phyloP scores from a whole-genome alignment of 805 yeast genomes.

The Myxozyma neglecta region DNA sequence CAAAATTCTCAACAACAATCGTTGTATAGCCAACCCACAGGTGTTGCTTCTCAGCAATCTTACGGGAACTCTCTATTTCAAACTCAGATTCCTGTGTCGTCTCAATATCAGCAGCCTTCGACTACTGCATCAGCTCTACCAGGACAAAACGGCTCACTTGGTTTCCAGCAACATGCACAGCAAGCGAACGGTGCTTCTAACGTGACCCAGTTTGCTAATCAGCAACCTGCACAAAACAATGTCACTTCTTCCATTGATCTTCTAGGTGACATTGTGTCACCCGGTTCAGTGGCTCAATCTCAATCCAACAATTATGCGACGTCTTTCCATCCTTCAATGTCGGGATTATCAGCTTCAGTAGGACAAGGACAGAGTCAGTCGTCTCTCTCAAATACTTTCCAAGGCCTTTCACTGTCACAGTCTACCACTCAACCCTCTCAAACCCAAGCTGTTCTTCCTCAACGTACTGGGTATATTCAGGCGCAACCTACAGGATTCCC shows the following conservation, averaged over 20 bases:
- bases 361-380: constrained; percentile 9
- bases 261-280: constrained; percentile 1
- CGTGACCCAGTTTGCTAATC: neutral
- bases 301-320: neutral
- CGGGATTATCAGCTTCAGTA: neutral
- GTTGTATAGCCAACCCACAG: constrained; percentile 20
- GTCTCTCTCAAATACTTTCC: constrained; percentile 5
- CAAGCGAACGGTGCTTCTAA: constrained; percentile 23
- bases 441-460: constrained; percentile 9
- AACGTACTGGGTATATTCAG: constrained; percentile 6
- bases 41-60: constrained; percentile 36
- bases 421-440: neutral
- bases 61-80: neutral
- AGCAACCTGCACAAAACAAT: constrained; percentile 1
- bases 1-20: constrained; percentile 18
- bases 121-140: neutral
- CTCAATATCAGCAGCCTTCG: constrained; percentile 8
- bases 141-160: neutral
- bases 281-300: neutral
- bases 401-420: constrained; percentile 8
- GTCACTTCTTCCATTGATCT: neutral
- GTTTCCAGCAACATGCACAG: constrained; percentile 13
- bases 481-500: constrained; percentile 11
- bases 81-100: constrained; percentile 19
- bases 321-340: neutral